These are phyloP conservation scores for Pisolithus microcarpus DNA, from an alignment of 768 basidiomycete genomes.

Conservation along the genomic window DNA sequence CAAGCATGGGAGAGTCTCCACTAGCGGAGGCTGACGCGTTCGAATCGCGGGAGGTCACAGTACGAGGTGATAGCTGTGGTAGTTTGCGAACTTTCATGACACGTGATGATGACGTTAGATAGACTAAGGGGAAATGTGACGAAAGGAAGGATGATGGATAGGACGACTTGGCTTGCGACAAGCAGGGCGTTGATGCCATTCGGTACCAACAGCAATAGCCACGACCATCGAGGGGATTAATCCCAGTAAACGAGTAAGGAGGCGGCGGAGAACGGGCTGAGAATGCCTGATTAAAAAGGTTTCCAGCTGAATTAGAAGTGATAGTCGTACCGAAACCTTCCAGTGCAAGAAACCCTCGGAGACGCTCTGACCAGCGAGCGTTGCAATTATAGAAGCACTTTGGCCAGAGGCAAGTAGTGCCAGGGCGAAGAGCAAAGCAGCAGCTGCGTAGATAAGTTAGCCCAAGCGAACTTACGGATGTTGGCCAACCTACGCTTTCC, in stretches of 20 bases:
- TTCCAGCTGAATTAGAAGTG: conserved; percentile 6
- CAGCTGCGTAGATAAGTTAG: conserved; percentile 37
- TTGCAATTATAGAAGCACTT: conserved; percentile 85
- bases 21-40: neutral
- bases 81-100: conserved; percentile 60
- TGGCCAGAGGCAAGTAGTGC: conserved; percentile 83
- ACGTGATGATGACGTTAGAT: conserved; percentile 54
- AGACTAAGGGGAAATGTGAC: conserved; percentile 77
- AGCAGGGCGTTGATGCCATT: conserved; percentile 69
- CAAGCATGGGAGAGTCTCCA: neutral
- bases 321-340: conserved; percentile 59
- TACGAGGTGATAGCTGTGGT: neutral
- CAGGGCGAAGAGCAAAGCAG: conserved; percentile 83
- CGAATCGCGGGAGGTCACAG: neutral
- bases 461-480: conserved; percentile 2
- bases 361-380: conserved; percentile 84
- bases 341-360: conserved; percentile 86
- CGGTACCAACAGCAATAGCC: conserved; percentile 62
- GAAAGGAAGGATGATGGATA: conserved; percentile 81
- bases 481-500: conserved; percentile 48
- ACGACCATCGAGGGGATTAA: conserved; percentile 79
- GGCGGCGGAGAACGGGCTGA: conserved; percentile 69
- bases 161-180: conserved; percentile 78
- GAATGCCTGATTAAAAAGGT: conserved; percentile 20
- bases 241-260: conserved; percentile 74